A percentile compares a stretch with the other conserved stretches of the same genome.
Conservation (phyloP, 768 basidiomycete species). For the Hygrophorus russula region DNA sequence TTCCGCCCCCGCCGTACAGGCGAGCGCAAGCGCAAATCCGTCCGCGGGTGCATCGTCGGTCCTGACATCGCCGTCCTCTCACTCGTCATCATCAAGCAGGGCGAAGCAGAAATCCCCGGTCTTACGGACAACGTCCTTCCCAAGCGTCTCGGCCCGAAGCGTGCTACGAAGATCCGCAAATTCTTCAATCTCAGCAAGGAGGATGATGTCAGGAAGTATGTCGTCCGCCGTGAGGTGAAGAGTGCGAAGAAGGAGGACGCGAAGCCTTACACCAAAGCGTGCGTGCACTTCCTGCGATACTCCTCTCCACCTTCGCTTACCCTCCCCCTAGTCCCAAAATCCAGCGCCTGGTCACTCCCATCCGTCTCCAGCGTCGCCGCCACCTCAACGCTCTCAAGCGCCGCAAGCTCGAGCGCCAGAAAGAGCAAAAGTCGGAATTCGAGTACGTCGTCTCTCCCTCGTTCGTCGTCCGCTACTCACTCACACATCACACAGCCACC, state of each 20-base stretch:
- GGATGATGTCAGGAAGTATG: conserved; percentile 97
- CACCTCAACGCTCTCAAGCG: conserved; percentile 84
- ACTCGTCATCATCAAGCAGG: conserved; percentile 93
- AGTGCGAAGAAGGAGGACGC: conserved; percentile 80
- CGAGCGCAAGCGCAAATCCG: conserved; percentile 98
- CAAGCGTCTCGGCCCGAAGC: conserved; percentile 94
- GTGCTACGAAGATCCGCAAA: conserved; percentile 91
- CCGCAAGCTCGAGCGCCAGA: conserved; percentile 81
- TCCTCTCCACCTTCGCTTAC: not conserved
- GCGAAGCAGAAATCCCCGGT: conserved; percentile 80
- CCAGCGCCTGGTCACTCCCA: conserved; percentile 90
- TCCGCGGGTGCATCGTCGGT: conserved; percentile 96
- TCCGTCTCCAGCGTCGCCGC: conserved; percentile 93
- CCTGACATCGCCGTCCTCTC: conserved; percentile 94
- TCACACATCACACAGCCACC: conserved; percentile 26
- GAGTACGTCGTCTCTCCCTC: conserved; percentile 41
- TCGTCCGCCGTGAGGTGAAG: conserved; percentile 85
- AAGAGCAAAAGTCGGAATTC: conserved; percentile 93
- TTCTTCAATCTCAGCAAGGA: conserved; percentile 98
- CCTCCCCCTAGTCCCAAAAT: conserved; percentile 69
- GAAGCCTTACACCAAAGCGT: conserved; percentile 98
- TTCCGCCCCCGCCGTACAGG: conserved; percentile 87
- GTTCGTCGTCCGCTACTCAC: conserved; percentile 1
- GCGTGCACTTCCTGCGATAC: conserved; percentile 21
- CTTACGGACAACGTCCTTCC: conserved; percentile 88